These are phyloP conservation scores for Chaetomium fimeti DNA, from an alignment of 495 filamentous ascomycete species.

Conservation along the genomic window DNA sequence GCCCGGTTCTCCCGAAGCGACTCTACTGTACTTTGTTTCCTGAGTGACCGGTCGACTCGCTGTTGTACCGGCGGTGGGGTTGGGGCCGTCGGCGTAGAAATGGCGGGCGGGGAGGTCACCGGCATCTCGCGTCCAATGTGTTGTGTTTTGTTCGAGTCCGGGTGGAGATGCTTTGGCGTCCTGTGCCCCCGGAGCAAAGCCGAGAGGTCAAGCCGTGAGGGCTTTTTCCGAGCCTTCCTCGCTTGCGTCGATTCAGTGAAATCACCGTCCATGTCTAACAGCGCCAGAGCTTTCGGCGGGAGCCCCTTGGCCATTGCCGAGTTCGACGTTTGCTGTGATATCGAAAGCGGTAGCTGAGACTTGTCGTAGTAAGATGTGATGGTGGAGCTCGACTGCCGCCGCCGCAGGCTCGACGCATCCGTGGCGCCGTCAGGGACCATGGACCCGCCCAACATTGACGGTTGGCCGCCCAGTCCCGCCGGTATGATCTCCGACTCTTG, in stretches of 20 bases:
- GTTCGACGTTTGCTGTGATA: slow-evolving; percentile 56
- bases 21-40: slow-evolving; percentile 37
- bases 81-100: slow-evolving; percentile 37
- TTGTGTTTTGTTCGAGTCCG: slow-evolving; percentile 21
- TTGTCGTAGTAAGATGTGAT: slow-evolving; percentile 54
- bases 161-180: slow-evolving; percentile 25
- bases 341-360: slow-evolving; percentile 49
- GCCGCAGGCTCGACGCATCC: slow-evolving; percentile 42
- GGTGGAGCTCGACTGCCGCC: slow-evolving; percentile 52
- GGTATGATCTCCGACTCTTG: slow-evolving; percentile 52
- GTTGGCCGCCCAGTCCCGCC: slow-evolving; percentile 23
- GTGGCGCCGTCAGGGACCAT: slow-evolving; percentile 32
- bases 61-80: slow-evolving; percentile 32
- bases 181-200: slow-evolving; percentile 29
- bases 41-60: slow-evolving; percentile 29
- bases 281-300: slow-evolving; percentile 43
- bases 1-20: slow-evolving; percentile 31
- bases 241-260: slow-evolving; percentile 16
- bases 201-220: slow-evolving; percentile 49
- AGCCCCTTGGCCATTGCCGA: slow-evolving; percentile 56
- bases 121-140: slow-evolving; percentile 35
- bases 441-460: slow-evolving; percentile 24
- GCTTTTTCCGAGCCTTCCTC: slow-evolving; percentile 47
- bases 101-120: slow-evolving; percentile 43
- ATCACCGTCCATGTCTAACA: slow-evolving; percentile 44